Conservation (phyloP, 163 green algal species). For the Scenedesmus sp. region DNA sequence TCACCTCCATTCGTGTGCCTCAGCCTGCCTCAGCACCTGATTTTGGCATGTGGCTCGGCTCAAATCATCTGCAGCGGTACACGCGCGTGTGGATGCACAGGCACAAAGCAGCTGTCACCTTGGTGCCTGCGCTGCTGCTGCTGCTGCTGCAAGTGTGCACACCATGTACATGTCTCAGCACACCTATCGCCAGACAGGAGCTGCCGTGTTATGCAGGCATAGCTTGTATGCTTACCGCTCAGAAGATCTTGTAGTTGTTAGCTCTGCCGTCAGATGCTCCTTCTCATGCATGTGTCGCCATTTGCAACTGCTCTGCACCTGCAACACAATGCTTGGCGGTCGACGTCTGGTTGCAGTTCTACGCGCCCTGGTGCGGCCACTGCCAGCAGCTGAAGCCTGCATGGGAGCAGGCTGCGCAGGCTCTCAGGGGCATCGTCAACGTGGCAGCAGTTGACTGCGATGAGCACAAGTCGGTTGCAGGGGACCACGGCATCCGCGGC, state of each 20-base stretch:
- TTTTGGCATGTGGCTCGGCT: not conserved
- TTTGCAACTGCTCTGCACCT: not conserved
- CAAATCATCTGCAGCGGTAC: not conserved
- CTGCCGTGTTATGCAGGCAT: not conserved
- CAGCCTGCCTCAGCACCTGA: not conserved
- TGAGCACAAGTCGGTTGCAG: constrained; percentile 76
- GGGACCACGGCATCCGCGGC: constrained; percentile 73
- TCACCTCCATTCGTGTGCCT: constrained; percentile 58
- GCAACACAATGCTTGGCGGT: not conserved
- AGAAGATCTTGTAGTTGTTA: too few species aligned
- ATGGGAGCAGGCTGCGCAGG: constrained; percentile 78
- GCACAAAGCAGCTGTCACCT: constrained; percentile 1
- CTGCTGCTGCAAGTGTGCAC: not conserved
- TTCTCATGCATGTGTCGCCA: not conserved
- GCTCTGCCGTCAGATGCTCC: not conserved
- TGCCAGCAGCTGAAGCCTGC: constrained; percentile 77
- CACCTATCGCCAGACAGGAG: not conserved
- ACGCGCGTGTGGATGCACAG: constrained; percentile 49
- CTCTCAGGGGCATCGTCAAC: constrained; percentile 82
- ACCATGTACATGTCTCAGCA: not conserved
- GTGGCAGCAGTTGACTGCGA: constrained; percentile 92
- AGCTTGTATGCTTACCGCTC: not conserved
- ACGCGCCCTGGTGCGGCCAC: constrained; percentile 69
- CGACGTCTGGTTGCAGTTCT: constrained; percentile 45
- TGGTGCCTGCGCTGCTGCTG: not conserved